phyloP scores from a whole-genome alignment of 352 stramenopile species.

The Salisapilia sapeloensis region DNA sequence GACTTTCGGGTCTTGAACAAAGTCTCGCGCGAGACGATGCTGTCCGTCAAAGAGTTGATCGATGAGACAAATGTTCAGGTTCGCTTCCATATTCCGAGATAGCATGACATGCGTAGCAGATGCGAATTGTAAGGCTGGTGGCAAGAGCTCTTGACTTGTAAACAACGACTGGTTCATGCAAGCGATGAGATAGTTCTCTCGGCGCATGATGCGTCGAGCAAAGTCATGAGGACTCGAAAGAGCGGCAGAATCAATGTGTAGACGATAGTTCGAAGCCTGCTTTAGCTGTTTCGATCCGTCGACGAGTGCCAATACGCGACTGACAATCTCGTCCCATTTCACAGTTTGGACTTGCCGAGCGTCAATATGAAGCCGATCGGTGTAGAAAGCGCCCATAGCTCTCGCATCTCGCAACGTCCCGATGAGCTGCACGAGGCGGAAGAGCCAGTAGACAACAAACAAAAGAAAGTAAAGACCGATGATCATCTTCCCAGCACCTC shows the following conservation, averaged over 20 bases:
- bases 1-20: constrained; percentile 82
- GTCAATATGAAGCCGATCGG: constrained; percentile 82
- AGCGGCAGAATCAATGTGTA: constrained; percentile 69
- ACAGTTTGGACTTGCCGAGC: constrained; percentile 70
- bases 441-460: constrained; percentile 88
- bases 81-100: constrained; percentile 87
- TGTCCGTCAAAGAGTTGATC: constrained; percentile 93
- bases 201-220: constrained; percentile 92
- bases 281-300: constrained; percentile 57
- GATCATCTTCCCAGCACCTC: constrained; percentile 37
- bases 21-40: constrained; percentile 63
- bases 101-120: constrained; percentile 69
- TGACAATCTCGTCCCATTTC: constrained; percentile 83
- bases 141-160: constrained; percentile 71
- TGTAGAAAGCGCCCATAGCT: constrained; percentile 87
- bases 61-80: constrained; percentile 90
- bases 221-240: constrained; percentile 78
- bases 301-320: constrained; percentile 57
- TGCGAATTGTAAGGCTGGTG: constrained; percentile 45
- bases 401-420: constrained; percentile 71
- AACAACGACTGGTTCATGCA: constrained; percentile 94
- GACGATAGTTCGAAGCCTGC: constrained; percentile 67
- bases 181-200: constrained; percentile 97
- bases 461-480: constrained; percentile 88
- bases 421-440: constrained; percentile 67